Evolutionary conservation across 2,329 filamentous ascomycete species (phyloP), one percentile per base, ranked within the genome.

Genomic region (Neonectria ditissima): DNA sequence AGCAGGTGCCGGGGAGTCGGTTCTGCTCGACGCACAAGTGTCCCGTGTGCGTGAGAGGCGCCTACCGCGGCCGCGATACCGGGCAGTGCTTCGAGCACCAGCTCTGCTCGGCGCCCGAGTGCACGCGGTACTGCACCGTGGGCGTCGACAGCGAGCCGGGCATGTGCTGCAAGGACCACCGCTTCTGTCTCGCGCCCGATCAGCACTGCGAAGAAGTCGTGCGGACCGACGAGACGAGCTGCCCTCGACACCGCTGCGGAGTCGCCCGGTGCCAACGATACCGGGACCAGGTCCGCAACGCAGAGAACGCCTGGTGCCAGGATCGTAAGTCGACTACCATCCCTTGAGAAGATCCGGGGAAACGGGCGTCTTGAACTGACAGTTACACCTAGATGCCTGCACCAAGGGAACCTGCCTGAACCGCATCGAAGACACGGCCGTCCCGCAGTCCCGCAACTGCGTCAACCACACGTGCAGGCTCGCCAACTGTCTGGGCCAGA

Each of bases 281-380:
- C 13, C 57, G 60, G 24, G 70, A 73, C 26, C 22, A 51, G 9
- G 14, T 18, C 20, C 26, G 22, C 7, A 11, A 20, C 34, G 13
- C 24, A 2, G 13, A 5, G 3, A 65, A 58, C 7, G 10, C 8
- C 5, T 72, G 62, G 57, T 73, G 70, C 1, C 45, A 32, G 14
- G 47, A 51, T 3, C 70, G 70, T 69, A 47, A 39, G 70, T 62
- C 18, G 22, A 32, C n/a, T n/a, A n/a, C n/a, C n/a, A n/a, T n/a
- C n/a, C 24, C 24, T 30, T 37, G 4, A 20, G 13, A 16, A 28
- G 8, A 4, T 1, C 7, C 1, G 1, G 32, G 9, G 20, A 7
- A 9, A 5, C 14, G 7, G 3, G 18, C n/a, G n/a, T n/a, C 10
- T 9, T 26, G 2, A 1, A 3, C 69, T 73, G 22, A 73, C 26